Conservation (phyloP, 257 asterid species). For the Solanum tarijense region DNA sequence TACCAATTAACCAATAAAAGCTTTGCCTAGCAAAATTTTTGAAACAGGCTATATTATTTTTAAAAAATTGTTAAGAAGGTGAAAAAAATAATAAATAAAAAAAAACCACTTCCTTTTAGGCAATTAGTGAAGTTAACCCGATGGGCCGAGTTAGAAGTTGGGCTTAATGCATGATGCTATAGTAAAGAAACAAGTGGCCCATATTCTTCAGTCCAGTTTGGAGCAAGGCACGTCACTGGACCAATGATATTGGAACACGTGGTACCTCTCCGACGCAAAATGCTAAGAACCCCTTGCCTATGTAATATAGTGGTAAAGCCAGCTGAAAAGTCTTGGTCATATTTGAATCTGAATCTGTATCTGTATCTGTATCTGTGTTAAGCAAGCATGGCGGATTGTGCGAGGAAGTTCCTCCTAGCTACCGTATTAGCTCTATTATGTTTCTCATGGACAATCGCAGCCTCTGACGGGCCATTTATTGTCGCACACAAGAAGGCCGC, state of each 20-base stretch:
- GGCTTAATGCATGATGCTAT: background rate
- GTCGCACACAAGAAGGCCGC: constrained; percentile 82
- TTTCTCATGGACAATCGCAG: constrained; percentile 17
- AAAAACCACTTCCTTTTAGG: background rate
- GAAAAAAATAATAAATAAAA: no score
- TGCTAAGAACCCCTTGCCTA: background rate
- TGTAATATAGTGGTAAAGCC: background rate
- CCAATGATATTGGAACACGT: background rate
- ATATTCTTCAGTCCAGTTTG: background rate
- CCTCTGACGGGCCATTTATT: constrained; percentile 69
- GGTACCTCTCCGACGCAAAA: background rate
- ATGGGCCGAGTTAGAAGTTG: background rate
- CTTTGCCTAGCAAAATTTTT: no score
- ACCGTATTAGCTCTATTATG: constrained; percentile 18
- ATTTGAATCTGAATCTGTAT: background rate
- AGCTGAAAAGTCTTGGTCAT: background rate
- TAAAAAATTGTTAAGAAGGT: background rate
- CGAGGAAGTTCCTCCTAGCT: constrained; percentile 12
- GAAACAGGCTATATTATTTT: background rate
- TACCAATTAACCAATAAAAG: no score
- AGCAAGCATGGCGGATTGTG: constrained; percentile 20
- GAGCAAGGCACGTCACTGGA: background rate
- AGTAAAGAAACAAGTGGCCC: background rate
- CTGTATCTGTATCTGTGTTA: background rate
- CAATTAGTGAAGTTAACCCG: background rate